These are phyloP conservation scores for Amyloporia xantha DNA, from an alignment of 768 basidiomycete genomes.

Conservation along the genomic window DNA sequence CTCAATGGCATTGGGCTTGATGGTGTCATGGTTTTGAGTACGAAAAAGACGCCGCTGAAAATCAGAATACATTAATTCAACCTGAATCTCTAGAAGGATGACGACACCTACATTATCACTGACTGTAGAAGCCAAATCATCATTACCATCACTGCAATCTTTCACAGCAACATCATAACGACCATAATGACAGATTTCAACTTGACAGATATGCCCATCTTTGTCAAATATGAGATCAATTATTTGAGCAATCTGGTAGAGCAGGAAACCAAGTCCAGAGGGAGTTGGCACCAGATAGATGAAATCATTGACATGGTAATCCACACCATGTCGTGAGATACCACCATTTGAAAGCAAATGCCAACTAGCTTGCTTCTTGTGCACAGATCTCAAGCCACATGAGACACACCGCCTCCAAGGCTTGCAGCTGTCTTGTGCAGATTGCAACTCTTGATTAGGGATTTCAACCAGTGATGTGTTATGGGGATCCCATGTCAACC, in stretches of 20 bases:
- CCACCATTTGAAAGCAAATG: slow-evolving; percentile 27
- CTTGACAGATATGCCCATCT: slow-evolving; percentile 18
- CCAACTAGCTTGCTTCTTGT: slow-evolving; percentile 20
- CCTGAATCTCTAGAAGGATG: not conserved
- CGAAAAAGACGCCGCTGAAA: slow-evolving; percentile 36
- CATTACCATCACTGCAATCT: not conserved
- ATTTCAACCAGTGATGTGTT: slow-evolving; percentile 41
- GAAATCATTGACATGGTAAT: slow-evolving; percentile 56
- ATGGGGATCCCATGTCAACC: slow-evolving; percentile 46
- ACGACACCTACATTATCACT: slow-evolving; percentile 12
- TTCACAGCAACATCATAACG: slow-evolving; percentile 38
- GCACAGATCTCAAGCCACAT: slow-evolving; percentile 34
- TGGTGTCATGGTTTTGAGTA: slow-evolving; percentile 23
- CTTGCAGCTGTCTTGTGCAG: slow-evolving; percentile 23
- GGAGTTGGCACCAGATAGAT: slow-evolving; percentile 40
- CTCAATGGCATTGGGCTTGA: slow-evolving; percentile 35
- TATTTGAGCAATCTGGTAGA: slow-evolving; percentile 55
- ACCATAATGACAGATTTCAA: slow-evolving; percentile 36
- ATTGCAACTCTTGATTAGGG: slow-evolving; percentile 27
- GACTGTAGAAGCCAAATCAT: not conserved
- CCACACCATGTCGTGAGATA: slow-evolving; percentile 33
- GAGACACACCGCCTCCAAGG: slow-evolving; percentile 40
- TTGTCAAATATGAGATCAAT: slow-evolving; percentile 26
- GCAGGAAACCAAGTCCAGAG: slow-evolving; percentile 20
- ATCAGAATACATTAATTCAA: too few relatives aligned